Evolutionary conservation across 73 alveolate genomes (phyloP), one percentile per base, ranked within the genome.

Genomic region (Vitrella brassicaformis): DNA sequence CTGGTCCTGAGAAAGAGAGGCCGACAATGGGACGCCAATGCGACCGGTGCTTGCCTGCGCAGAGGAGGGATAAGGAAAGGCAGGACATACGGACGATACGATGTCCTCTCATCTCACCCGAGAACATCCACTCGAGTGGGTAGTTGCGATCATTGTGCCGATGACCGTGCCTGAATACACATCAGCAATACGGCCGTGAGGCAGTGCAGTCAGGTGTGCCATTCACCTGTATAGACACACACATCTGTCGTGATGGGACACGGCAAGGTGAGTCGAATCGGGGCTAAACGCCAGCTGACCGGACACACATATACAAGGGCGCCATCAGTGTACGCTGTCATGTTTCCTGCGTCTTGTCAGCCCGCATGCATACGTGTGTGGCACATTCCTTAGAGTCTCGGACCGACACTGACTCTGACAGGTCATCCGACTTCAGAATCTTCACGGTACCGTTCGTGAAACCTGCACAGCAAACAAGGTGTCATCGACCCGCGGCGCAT

Each of bases 41-140:
- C 25, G 73, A 47, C 7, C 26, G 19, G 72, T 30, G 72, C 28
- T 66, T 28, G 1, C 18, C 46, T 28, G 87, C 71, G n/a, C n/a
- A n/a, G n/a, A n/a, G n/a, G n/a, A n/a, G n/a, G n/a, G n/a, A n/a
- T n/a, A n/a, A n/a, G n/a, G n/a, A n/a, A n/a, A n/a, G n/a, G n/a
- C n/a, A n/a, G n/a, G n/a, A n/a, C n/a, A n/a, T n/a, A n/a, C n/a
- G n/a, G n/a, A n/a, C n/a, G n/a, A n/a, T n/a, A n/a, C n/a, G n/a
- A n/a, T n/a, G n/a, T n/a, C n/a, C n/a, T n/a, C 81, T 89, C 78
- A 66, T 81, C 82, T 86, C 81, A 27, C 91, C 95, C 28, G 82
- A 66, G 74, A 85, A 89, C 76, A 85, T 47, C 92, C 95, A 89
- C 72, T 89, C 86, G 64, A 73, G 68, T 31, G 90, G 91, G 70